A percentile compares a stretch with the other conserved stretches of the same genome.
Conservation (phyloP, 1,139 yeast genomes). For the Blastobotrys proliferans region DNA sequence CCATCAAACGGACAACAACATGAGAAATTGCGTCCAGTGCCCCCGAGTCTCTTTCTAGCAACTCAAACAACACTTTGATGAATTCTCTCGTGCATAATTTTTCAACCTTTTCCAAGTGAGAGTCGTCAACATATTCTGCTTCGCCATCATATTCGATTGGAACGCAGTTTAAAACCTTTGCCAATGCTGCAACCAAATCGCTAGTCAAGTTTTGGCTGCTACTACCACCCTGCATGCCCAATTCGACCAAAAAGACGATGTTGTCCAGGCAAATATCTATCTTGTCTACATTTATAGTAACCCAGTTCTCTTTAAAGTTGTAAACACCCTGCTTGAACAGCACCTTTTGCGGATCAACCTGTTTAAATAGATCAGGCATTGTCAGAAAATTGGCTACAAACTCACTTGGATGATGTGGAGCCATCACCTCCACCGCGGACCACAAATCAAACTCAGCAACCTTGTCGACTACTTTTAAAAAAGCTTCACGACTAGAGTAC, state of each 20-base stretch:
- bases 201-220: too few species aligned
- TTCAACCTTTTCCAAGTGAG: neutral
- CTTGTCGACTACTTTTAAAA: neutral
- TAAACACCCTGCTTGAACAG: too few species aligned
- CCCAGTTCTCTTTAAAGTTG: neutral
- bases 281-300: too few species aligned
- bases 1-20: conserved; percentile 22
- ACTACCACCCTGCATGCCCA: too few species aligned
- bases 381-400: neutral
- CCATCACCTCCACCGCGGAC: neutral
- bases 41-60: too few species aligned
- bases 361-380: neutral
- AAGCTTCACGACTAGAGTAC: neutral
- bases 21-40: conserved; percentile 20
- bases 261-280: too few species aligned
- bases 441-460: neutral
- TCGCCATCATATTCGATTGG: conserved; percentile 2
- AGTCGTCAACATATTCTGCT: conserved; percentile 2
- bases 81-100: conserved; percentile 2
- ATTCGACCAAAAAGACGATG: too few species aligned
- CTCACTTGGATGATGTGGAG: neutral
- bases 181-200: neutral
- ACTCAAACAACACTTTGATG: conserved; percentile 1
- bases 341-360: neutral
- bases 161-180: neutral